Percentiles rank a stretch among this genome's conserved stretches.
These are phyloP conservation scores for Ophiostoma perfectum DNA, from an alignment of 2,329 filamentous ascomycete genomes.

Conservation along the genomic window DNA sequence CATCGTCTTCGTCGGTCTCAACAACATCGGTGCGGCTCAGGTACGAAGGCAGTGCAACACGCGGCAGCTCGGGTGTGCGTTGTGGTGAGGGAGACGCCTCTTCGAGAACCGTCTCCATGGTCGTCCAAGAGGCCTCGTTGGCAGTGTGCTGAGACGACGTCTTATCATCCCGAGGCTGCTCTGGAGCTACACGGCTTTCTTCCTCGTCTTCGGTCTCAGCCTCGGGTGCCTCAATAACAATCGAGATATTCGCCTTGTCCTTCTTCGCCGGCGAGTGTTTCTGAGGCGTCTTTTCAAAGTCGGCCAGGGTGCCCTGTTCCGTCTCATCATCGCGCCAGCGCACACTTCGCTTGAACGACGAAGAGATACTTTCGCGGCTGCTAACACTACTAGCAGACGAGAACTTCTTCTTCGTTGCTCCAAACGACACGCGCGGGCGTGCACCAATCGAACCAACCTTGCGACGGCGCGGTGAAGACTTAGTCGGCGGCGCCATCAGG, in stretches of 20 bases:
- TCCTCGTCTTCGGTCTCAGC: constrained; percentile 6
- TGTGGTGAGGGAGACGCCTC: constrained; percentile 17
- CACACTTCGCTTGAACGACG: constrained; percentile 64
- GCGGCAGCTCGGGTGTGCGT: constrained; percentile 43
- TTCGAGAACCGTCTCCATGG: constrained; percentile 20
- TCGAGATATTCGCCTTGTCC: constrained; percentile 13
- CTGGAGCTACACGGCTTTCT: not conserved
- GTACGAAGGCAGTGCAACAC: constrained; percentile 14
- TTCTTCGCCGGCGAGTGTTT: constrained; percentile 52
- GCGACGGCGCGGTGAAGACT: constrained; percentile 73
- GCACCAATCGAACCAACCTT: constrained; percentile 51
- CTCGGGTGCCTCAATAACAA: constrained; percentile 9
- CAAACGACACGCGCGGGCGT: constrained; percentile 72
- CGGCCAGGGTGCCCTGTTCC: constrained; percentile 76
- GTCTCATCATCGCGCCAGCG: constrained; percentile 87
- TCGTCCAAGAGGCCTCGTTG: not conserved
- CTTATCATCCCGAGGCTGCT: not conserved
- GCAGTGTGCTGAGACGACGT: constrained; percentile 8
- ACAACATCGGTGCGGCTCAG: constrained; percentile 21
- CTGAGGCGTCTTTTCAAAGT: constrained; percentile 87
- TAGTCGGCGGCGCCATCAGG: constrained; percentile 59
- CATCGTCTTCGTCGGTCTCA: constrained; percentile 21
- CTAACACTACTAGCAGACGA: constrained; percentile 31
- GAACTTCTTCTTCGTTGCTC: constrained; percentile 71
- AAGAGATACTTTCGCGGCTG: constrained; percentile 16